Evolutionary conservation across 169 alveolate genomes (phyloP).

Genomic region (Plasmodium relictum): DNA sequence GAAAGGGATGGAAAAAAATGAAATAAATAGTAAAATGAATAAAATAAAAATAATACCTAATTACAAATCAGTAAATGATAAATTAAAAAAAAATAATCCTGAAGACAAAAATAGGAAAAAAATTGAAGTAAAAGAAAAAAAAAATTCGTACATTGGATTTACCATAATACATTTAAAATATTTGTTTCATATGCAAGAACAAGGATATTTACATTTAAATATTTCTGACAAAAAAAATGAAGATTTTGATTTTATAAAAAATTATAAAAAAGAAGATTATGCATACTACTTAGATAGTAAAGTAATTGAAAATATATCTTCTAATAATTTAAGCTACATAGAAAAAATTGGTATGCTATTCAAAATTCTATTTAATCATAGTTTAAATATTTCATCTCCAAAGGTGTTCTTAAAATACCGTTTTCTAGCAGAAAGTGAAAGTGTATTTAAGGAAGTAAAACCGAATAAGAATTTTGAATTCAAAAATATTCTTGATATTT

Average conservation of each 20-base stretch:
- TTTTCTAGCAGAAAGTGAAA: slow-evolving; percentile 1
- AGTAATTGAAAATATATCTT: not conserved
- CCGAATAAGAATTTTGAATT: not conserved
- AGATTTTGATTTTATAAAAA: slow-evolving; percentile 18
- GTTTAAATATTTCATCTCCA: slow-evolving; percentile 29
- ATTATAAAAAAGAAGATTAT: slow-evolving; percentile 30
- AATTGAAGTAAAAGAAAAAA: slow-evolving; percentile 8
- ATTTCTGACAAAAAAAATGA: slow-evolving; percentile 52
- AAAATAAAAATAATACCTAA: not conserved
- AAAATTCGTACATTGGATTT: slow-evolving; percentile 53
- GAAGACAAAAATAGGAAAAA: not conserved
- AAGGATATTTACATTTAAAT: slow-evolving; percentile 43
- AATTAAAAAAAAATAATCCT: not conserved
- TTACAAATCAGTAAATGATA: not conserved
- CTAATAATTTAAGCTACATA: slow-evolving; percentile 39
- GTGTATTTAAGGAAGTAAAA: not conserved
- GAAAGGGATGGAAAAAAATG: not conserved
- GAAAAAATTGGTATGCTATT: slow-evolving; percentile 43
- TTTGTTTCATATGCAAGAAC: slow-evolving; percentile 36
- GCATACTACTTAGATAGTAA: slow-evolving; percentile 16
- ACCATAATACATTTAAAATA: slow-evolving; percentile 53
- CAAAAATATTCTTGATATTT: slow-evolving; percentile 1
- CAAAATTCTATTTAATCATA: slow-evolving; percentile 37
- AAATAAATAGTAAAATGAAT: not conserved
- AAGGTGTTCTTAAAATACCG: slow-evolving; percentile 31